These are phyloP conservation scores for Hypoxylon sp. DNA, from an alignment of 2,329 filamentous ascomycete species.

Conservation along the genomic window DNA sequence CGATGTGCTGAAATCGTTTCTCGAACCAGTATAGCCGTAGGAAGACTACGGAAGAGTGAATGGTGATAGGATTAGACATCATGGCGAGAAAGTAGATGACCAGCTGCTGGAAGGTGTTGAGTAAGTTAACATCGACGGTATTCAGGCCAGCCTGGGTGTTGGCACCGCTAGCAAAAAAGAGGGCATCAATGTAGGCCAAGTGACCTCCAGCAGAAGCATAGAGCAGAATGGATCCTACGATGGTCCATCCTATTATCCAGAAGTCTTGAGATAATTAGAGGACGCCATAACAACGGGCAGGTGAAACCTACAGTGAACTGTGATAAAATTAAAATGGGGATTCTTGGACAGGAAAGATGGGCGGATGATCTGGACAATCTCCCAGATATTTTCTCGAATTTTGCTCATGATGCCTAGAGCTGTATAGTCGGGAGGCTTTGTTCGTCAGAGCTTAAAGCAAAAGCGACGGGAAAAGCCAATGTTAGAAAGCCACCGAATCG, in stretches of 20 bases:
- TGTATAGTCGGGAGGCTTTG: slow-evolving; percentile 9
- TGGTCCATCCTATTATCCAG: slow-evolving; percentile 80
- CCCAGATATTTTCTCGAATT: slow-evolving; percentile 54
- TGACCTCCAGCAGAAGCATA: slow-evolving; percentile 70
- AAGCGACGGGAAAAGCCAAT: slow-evolving; percentile 29
- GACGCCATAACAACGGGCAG: background rate
- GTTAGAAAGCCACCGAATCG: slow-evolving; percentile 43
- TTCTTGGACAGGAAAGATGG: slow-evolving; percentile 70
- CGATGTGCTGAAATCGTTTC: slow-evolving; percentile 90
- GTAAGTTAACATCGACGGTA: slow-evolving; percentile 75
- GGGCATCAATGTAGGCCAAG: slow-evolving; percentile 84
- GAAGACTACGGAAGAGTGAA: slow-evolving; percentile 89
- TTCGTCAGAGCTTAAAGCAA: slow-evolving; percentile 21
- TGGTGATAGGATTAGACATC: slow-evolving; percentile 84
- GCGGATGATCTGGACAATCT: slow-evolving; percentile 63
- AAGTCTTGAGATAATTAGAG: slow-evolving; percentile 66
- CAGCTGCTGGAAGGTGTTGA: slow-evolving; percentile 80
- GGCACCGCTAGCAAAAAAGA: slow-evolving; percentile 87
- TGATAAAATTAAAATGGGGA: slow-evolving; percentile 84
- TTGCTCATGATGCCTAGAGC: slow-evolving; percentile 50
- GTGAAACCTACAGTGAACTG: slow-evolving; percentile 75
- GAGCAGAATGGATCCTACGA: slow-evolving; percentile 82
- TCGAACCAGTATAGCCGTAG: slow-evolving; percentile 98
- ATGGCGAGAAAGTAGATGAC: slow-evolving; percentile 78
- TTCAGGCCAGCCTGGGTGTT: slow-evolving; percentile 96